Evolutionary conservation across 1,139 yeast genomes (phyloP), one percentile per base, ranked within the genome.

Genomic region (Trichomonascaceae sp.): DNA sequence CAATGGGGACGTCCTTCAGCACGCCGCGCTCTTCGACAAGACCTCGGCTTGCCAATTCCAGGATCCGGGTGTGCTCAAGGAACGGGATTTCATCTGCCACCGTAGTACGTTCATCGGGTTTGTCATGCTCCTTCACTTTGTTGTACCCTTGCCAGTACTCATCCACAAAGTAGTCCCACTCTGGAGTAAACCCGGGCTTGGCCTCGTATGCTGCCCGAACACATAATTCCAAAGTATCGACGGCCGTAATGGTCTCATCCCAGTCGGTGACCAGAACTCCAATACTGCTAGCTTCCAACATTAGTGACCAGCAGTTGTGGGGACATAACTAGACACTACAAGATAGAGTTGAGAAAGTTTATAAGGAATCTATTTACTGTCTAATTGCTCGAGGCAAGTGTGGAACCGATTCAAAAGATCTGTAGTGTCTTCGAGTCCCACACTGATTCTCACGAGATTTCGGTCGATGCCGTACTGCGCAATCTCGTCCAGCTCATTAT

Each of bases 401-500:
- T 57, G 51, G 35, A 71, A 53, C 25, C 58, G 54, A 23, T 54
- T 51, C 28, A 70, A 45, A 37, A 70, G 59, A 23, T 54, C 55
- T 30, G 59, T 56, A 32, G 62, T 59, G n/a, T 59, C 64, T 35
- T 59, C 62, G 26, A 73, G 50, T 0, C 98, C 98, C 36, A 89
- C 74, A 51, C 94, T 80, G 37, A 89, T 69, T 51, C 98, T 68
- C 31, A 89, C 74, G 46, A 89, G 62, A 48, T 78, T 69, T 42
- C 76, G 62, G 50, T 82, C 94, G 18, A 89, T 85, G 2, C 93
- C 96, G 75, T 82, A 85, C 47, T 75, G 64, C 37, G 70, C 81
- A 16, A 81, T 77, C 54, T 78, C 87, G 40, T 82, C 93, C 39
- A 85, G 60, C 53, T 87, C 97, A 32, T 64, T 67, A 53, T 75